phyloP scores from a whole-genome alignment of 345 rosid genomes.

The Brassica carinata region DNA sequence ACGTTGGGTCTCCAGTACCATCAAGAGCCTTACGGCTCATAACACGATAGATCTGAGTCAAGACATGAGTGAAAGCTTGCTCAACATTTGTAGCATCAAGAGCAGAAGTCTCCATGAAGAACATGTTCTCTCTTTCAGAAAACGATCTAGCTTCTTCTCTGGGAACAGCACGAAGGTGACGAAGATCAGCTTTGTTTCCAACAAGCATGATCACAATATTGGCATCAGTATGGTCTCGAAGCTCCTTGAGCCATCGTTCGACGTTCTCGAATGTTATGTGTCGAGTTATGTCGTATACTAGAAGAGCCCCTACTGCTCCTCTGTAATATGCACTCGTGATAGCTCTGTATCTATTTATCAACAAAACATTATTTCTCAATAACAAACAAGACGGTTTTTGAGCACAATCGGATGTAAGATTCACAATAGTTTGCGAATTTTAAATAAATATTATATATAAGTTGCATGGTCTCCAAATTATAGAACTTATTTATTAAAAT shows the following conservation, averaged over 20 bases:
- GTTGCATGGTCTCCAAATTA: not conserved
- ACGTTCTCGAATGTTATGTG: slow-evolving; percentile 57
- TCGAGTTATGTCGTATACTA: slow-evolving; percentile 59
- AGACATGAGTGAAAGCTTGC: slow-evolving; percentile 55
- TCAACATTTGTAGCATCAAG: slow-evolving; percentile 57
- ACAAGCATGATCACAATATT: slow-evolving; percentile 61
- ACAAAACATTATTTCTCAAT: not conserved
- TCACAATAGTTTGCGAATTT: not conserved
- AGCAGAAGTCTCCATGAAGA: slow-evolving; percentile 63
- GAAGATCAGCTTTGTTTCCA: slow-evolving; percentile 60
- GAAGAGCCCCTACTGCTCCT: slow-evolving; percentile 62
- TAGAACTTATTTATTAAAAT: not conserved
- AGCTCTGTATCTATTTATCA: slow-evolving; percentile 47
- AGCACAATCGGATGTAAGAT: not conserved
- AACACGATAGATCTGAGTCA: slow-evolving; percentile 54
- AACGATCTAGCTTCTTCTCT: slow-evolving; percentile 51
- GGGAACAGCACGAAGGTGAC: slow-evolving; percentile 53
- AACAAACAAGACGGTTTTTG: not conserved
- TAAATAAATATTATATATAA: not conserved
- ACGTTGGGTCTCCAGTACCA: slow-evolving; percentile 45
- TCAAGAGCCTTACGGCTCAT: slow-evolving; percentile 57
- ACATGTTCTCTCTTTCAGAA: slow-evolving; percentile 51
- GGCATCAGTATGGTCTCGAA: slow-evolving; percentile 57
- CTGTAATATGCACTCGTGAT: slow-evolving; percentile 63
- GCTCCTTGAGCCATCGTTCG: slow-evolving; percentile 60